phyloP scores from a whole-genome alignment of 2,329 filamentous ascomycete species.

The Thermomyces lanuginosus region DNA sequence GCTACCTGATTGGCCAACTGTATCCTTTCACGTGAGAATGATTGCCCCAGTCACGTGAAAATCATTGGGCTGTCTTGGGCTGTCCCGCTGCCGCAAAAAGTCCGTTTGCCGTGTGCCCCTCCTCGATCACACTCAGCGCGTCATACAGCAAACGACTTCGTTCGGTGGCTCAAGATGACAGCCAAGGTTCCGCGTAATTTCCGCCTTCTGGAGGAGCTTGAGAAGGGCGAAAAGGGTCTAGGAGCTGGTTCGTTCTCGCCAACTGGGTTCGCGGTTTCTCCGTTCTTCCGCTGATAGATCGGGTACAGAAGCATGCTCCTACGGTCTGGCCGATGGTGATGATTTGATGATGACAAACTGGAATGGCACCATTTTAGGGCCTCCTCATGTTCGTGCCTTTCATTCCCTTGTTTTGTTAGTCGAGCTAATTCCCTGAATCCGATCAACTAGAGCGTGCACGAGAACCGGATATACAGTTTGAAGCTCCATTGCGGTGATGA shows the following conservation, averaged over 20 bases:
- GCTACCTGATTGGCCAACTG: too few relatives aligned
- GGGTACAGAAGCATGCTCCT: conserved; percentile 74
- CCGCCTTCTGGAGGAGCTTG: conserved; percentile 86
- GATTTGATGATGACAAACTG: conserved; percentile 96
- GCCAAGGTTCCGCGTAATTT: conserved; percentile 91
- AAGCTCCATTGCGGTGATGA: conserved; percentile 86
- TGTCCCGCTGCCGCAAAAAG: too few relatives aligned
- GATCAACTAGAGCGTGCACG: conserved; percentile 60
- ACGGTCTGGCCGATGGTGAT: conserved; percentile 83
- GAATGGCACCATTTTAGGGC: conserved; percentile 94
- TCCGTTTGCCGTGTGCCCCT: too few relatives aligned
- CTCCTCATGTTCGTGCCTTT: conserved; percentile 61
- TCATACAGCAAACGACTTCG: background rate
- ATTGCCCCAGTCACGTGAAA: too few relatives aligned
- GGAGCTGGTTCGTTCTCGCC: conserved; percentile 48
- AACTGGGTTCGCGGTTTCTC: background rate
- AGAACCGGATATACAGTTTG: conserved; percentile 97
- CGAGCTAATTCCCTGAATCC: conserved; percentile 1
- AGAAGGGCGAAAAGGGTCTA: conserved; percentile 96
- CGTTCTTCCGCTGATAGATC: conserved; percentile 1
- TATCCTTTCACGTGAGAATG: too few relatives aligned
- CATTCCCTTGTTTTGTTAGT: conserved; percentile 1
- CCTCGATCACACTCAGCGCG: background rate
- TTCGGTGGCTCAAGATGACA: conserved; percentile 28
- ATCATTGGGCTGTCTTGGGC: too few relatives aligned